Conservation (phyloP, 305 asterid species). For the Coffea humblotiana region DNA sequence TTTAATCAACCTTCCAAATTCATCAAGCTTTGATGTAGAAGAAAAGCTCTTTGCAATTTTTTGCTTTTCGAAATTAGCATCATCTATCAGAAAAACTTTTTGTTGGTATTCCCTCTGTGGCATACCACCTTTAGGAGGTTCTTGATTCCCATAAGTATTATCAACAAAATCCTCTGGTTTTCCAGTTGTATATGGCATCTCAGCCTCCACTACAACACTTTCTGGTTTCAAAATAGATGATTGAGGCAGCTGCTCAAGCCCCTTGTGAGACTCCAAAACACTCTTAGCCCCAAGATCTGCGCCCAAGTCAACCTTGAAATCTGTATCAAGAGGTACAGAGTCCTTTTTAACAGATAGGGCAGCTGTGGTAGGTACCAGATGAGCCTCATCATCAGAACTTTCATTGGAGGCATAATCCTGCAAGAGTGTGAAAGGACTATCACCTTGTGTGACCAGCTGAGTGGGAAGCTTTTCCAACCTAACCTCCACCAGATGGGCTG, state of each 20-base stretch:
- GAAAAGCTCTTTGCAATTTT: conserved; percentile 33
- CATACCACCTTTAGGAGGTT: conserved; percentile 28
- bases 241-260: conserved; percentile 13
- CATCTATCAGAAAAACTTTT: conserved; percentile 28
- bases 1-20: conserved; percentile 89
- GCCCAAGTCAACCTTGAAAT: conserved; percentile 23
- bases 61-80: conserved; percentile 30
- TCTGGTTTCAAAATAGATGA: conserved; percentile 27
- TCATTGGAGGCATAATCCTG: conserved; percentile 62
- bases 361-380: conserved; percentile 18
- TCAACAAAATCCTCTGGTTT: conserved; percentile 33
- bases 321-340: conserved; percentile 31
- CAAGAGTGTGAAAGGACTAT: conserved; percentile 51
- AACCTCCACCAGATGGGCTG: conserved; percentile 29
- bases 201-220: conserved; percentile 29
- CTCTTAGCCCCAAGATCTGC: conserved; percentile 27
- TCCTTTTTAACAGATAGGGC: conserved; percentile 28
- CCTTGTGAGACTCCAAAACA: conserved; percentile 27
- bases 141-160: conserved; percentile 28
- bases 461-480: conserved; percentile 40
- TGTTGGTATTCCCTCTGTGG: conserved; percentile 19
- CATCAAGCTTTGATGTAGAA: conserved; percentile 56
- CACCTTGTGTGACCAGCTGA: conserved; percentile 36
- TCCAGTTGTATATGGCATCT: conserved; percentile 24
- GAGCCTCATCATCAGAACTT: conserved; percentile 45